Evolutionary conservation across 1,139 yeast species (phyloP).

Genomic region (Ogataea hybrid): DNA sequence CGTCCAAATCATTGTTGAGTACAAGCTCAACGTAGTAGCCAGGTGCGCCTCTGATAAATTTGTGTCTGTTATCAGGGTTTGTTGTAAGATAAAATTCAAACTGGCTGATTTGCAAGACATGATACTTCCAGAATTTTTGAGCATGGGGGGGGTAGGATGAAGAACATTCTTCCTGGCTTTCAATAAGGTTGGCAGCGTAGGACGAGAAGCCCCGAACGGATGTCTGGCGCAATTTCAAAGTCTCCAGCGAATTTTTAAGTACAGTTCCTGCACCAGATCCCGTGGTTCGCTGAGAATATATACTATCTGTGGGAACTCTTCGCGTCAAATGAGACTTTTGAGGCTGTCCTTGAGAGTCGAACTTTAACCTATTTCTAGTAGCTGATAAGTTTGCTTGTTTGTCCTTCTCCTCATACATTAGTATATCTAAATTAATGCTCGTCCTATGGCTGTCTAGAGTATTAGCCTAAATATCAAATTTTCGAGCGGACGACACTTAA

Average conservation of each 20-base stretch:
- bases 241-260: slow-evolving; percentile 3
- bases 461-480: background rate
- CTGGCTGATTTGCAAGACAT: slow-evolving; percentile 47
- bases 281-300: background rate
- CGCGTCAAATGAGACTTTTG: background rate
- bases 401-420: slow-evolving; percentile 2
- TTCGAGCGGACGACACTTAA: background rate
- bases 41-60: too few relatives aligned
- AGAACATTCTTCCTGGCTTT: slow-evolving; percentile 2
- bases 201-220: background rate
- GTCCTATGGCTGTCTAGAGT: too few relatives aligned
- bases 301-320: slow-evolving; percentile 8
- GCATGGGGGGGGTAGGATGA: slow-evolving; percentile 3
- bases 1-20: too few relatives aligned
- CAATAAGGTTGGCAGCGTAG: background rate
- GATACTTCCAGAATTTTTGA: slow-evolving; percentile 57
- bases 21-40: too few relatives aligned
- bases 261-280: slow-evolving; percentile 1
- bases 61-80: slow-evolving; percentile 55
- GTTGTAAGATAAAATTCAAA: slow-evolving; percentile 53
- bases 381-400: background rate
- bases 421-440: background rate
- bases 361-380: background rate
- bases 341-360: too few relatives aligned
- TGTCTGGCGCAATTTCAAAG: slow-evolving; percentile 1